Base-by-base conservation (phyloP, 1,284 basidiomycete species). In the Clitocybe nebularis region DNA sequence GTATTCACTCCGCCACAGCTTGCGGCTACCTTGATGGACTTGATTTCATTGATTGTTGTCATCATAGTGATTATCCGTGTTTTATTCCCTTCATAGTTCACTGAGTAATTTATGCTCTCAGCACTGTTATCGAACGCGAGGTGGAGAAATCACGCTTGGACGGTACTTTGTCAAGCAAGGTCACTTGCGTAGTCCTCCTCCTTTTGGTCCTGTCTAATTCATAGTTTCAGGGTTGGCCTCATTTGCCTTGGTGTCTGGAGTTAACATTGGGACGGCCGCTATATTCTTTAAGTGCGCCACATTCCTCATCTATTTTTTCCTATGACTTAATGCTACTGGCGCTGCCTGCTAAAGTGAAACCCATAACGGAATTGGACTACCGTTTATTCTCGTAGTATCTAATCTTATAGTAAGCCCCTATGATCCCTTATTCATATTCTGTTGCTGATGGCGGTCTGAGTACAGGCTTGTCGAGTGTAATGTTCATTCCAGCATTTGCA, bases 111-210 rank as follows among this genome's bases (percentile, higher is more conserved):
- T 11, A 24, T 28, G 24, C 22, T 36, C 20, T 38, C 13, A 43
- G 64, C 50, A 63, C 43, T 66, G 58, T 44, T 43, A 51, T n/a
- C 57, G 50, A 20, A 54, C 35, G 14, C 50, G 29, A 13, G 54
- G 47, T 34, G 41, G 42, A 26, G 51, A 53, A 21, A 43, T 59
- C 17, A 57, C 58, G 5, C 41, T 63, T 9, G 60, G 52, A 10
- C 50, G 51, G 9, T 56, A 58, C 33, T 63, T 64, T 29, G 47
- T 62, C 13, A 47, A 38, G 17, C 61, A 64, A 55, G 61, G 62
- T 48, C 7, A 8, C 22, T 28, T 11, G 13, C 28, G 20, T 10
- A 5, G 2, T 37, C 14, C 4, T 30, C 14, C 36, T 8, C 19
- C 19, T 17, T 30, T 25, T 24, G 5, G 20, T 17, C 22, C 17